Evolutionary conservation across 257 asterid genomes (phyloP).

Genomic region (Ligustrum vulgare): DNA sequence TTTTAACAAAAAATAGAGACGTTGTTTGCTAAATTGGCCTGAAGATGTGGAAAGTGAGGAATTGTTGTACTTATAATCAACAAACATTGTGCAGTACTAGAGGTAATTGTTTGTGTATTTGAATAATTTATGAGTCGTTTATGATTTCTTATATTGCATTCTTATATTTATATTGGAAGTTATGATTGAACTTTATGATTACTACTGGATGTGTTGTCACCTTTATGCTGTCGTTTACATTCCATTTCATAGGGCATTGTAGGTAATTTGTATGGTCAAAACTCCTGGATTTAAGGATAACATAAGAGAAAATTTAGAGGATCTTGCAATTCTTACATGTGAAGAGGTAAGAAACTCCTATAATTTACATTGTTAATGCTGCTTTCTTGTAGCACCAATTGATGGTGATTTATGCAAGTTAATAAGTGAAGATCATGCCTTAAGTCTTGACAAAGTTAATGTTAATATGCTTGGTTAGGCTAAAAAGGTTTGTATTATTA

Average conservation of each 20-base stretch:
- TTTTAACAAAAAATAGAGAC: slow-evolving; percentile 41
- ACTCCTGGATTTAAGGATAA: slow-evolving; percentile 97
- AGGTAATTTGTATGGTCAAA: slow-evolving; percentile 95
- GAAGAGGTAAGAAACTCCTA: slow-evolving; percentile 65
- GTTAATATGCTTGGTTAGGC: slow-evolving; percentile 92
- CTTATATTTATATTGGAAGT: not conserved
- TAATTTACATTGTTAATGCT: slow-evolving; percentile 1
- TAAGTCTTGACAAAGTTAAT: slow-evolving; percentile 62
- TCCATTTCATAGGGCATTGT: slow-evolving; percentile 22
- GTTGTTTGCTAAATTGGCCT: slow-evolving; percentile 76
- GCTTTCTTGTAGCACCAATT: slow-evolving; percentile 18
- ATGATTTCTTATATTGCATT: slow-evolving; percentile 2
- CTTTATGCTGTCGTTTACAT: slow-evolving; percentile 7
- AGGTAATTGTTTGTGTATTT: slow-evolving; percentile 37
- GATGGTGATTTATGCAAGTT: slow-evolving; percentile 51
- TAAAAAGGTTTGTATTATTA: slow-evolving; percentile 57
- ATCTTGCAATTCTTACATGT: slow-evolving; percentile 89
- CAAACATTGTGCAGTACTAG: slow-evolving; percentile 80
- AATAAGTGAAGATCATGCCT: slow-evolving; percentile 72
- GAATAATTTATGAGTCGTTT: slow-evolving; percentile 3
- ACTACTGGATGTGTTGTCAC: not conserved
- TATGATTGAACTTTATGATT: slow-evolving; percentile 6
- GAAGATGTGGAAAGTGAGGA: slow-evolving; percentile 85
- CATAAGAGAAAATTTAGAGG: slow-evolving; percentile 77
- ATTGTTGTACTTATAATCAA: slow-evolving; percentile 75